These are phyloP conservation scores for Alternaria rosae DNA, from an alignment of 2,329 filamentous ascomycete species.

Conservation along the genomic window DNA sequence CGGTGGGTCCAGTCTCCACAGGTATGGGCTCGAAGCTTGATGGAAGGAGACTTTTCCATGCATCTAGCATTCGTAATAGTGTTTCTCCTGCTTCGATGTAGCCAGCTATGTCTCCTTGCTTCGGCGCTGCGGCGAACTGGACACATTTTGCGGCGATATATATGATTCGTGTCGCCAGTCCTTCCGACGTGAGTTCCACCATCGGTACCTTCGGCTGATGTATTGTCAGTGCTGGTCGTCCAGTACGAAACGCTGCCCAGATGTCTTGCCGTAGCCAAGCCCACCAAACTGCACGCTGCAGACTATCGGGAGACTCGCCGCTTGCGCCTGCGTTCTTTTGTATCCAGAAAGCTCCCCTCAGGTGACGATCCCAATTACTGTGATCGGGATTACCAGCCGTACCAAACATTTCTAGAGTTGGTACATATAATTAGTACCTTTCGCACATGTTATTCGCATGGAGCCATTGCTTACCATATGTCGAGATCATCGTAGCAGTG, in stretches of 20 bases:
- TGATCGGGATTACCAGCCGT: slow-evolving; percentile 53
- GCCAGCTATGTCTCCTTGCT: slow-evolving; percentile 47
- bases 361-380: slow-evolving; percentile 67
- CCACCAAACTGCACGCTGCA: slow-evolving; percentile 70
- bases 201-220: slow-evolving; percentile 63
- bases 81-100: slow-evolving; percentile 56
- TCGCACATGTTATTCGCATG: neutral
- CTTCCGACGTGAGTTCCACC: slow-evolving; percentile 57
- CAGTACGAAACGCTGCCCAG: slow-evolving; percentile 69
- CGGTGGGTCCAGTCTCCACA: slow-evolving; percentile 8
- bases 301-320: slow-evolving; percentile 61
- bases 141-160: slow-evolving; percentile 65
- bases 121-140: slow-evolving; percentile 63
- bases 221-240: slow-evolving; percentile 63
- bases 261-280: slow-evolving; percentile 70
- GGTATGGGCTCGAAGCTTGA: slow-evolving; percentile 55
- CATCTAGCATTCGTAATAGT: slow-evolving; percentile 58
- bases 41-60: slow-evolving; percentile 57
- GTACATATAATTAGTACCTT: neutral
- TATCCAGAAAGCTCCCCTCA: slow-evolving; percentile 72
- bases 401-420: slow-evolving; percentile 64
- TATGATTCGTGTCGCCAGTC: slow-evolving; percentile 61
- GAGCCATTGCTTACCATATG: slow-evolving; percentile 50
- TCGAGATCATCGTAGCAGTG: slow-evolving; percentile 66
- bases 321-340: slow-evolving; percentile 66